phyloP scores from a whole-genome alignment of 2,329 filamentous ascomycete species.

The Scleromitrula shiraiana region DNA sequence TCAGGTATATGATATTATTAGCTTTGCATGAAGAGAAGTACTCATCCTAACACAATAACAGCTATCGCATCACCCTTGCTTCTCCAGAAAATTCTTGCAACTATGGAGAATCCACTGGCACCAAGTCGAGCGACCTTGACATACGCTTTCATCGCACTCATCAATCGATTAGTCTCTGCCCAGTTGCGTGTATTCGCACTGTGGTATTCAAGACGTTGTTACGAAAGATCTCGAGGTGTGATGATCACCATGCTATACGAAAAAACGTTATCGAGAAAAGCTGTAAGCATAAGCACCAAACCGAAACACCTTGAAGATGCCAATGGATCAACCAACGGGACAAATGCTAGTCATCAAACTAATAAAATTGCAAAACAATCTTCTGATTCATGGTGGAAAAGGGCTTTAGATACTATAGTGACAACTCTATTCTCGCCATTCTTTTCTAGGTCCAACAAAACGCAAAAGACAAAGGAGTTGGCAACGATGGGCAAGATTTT shows the following conservation, averaged over 20 bases:
- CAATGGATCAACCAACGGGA: conserved; percentile 4
- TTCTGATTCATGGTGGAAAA: conserved; percentile 10
- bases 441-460: conserved; percentile 22
- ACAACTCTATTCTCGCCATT: conserved; percentile 24
- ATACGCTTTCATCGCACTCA: conserved; percentile 56
- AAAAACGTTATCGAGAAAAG: conserved; percentile 40
- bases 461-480: conserved; percentile 39
- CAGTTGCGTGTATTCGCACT: conserved; percentile 62
- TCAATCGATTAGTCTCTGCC: conserved; percentile 50
- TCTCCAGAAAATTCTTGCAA: conserved; percentile 61
- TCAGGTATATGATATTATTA: conserved; percentile 34
- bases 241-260: conserved; percentile 80
- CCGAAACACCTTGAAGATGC: conserved; percentile 11
- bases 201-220: conserved; percentile 78
- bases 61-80: conserved; percentile 57
- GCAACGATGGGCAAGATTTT: conserved; percentile 87
- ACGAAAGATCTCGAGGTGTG: conserved; percentile 78
- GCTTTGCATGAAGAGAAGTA: neutral
- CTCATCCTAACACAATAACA: conserved; percentile 22
- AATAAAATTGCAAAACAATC: conserved; percentile 11
- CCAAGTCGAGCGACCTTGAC: conserved; percentile 51
- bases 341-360: conserved; percentile 4
- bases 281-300: conserved; percentile 25
- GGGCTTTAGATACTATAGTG: conserved; percentile 12
- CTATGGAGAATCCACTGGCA: conserved; percentile 48